These are phyloP conservation scores for Primulina huaijiensis DNA, from an alignment of 257 asterid species.

Conservation along the genomic window DNA sequence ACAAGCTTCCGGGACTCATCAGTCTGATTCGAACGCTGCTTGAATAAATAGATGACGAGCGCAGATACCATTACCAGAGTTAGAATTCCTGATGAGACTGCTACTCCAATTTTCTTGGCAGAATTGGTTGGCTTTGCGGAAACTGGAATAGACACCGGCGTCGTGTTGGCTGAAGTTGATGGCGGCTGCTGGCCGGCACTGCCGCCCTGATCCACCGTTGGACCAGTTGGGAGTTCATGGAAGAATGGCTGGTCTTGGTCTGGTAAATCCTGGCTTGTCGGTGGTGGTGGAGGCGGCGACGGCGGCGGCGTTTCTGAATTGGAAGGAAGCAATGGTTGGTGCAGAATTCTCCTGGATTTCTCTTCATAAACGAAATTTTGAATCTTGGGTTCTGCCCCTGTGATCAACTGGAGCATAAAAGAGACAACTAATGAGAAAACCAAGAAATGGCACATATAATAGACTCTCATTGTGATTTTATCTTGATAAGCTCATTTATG, in stretches of 20 bases:
- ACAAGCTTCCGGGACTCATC: conserved; percentile 68
- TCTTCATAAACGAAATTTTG: not conserved
- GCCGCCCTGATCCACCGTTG: conserved; percentile 39
- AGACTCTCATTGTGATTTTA: not conserved
- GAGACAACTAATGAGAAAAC: not conserved
- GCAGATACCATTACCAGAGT: conserved; percentile 62
- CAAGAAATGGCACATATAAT: not conserved
- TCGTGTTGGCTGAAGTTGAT: conserved; percentile 34
- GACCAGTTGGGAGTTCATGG: conserved; percentile 68
- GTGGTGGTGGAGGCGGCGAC: conserved; percentile 15
- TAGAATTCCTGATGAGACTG: conserved; percentile 49
- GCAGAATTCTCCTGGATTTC: not conserved
- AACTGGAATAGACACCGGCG: conserved; percentile 41
- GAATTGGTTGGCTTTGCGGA: conserved; percentile 39
- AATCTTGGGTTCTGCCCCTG: not conserved
- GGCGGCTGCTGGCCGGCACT: conserved; percentile 34
- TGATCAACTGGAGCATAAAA: not conserved
- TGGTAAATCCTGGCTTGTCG: conserved; percentile 39
- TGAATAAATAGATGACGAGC: conserved; percentile 55
- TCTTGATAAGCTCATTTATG: not conserved
- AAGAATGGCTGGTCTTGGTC: conserved; percentile 86
- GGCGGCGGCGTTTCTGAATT: conserved; percentile 28
- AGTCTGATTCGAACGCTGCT: conserved; percentile 39
- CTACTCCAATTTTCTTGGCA: conserved; percentile 60
- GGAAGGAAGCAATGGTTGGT: not conserved